These are phyloP conservation scores for Melocanna baccifera DNA, from an alignment of 176 grass and related monocot genomes.

Conservation along the genomic window DNA sequence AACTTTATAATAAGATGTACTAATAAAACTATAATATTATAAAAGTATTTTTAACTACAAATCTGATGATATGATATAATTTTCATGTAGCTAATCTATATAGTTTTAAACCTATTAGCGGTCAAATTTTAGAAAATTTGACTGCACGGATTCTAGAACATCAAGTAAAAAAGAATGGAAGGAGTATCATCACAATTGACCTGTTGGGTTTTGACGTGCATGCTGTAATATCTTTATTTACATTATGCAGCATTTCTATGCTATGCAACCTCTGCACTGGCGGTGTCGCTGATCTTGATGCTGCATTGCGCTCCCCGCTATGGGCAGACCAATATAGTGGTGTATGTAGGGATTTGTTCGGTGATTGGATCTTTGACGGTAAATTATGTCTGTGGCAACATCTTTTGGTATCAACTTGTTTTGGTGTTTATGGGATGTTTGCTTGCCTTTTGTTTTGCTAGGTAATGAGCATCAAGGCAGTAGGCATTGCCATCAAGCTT, in stretches of 20 bases:
- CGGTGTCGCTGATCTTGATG: constrained; percentile 74
- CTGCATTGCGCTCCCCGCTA: constrained; percentile 76
- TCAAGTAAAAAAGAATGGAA: no score
- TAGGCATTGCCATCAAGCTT: constrained; percentile 92
- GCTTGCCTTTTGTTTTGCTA: constrained; percentile 31
- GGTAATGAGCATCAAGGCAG: constrained; percentile 99
- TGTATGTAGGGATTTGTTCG: constrained; percentile 92
- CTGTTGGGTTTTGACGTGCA: background rate
- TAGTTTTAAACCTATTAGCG: no score
- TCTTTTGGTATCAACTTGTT: background rate
- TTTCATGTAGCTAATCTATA: no score
- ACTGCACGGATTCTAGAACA: no score
- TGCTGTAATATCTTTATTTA: constrained; percentile 10
- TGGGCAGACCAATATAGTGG: constrained; percentile 88
- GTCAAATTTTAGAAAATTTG: no score
- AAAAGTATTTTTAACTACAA: no score
- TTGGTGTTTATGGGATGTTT: constrained; percentile 11
- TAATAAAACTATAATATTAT: no score
- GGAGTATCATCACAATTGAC: background rate
- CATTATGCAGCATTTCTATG: constrained; percentile 60
- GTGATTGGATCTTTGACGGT: constrained; percentile 88
- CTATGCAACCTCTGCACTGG: constrained; percentile 61
- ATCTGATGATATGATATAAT: no score
- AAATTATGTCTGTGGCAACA: constrained; percentile 23
- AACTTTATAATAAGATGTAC: no score